phyloP scores from a whole-genome alignment of 768 basidiomycete species.

The Pholiota molesta region DNA sequence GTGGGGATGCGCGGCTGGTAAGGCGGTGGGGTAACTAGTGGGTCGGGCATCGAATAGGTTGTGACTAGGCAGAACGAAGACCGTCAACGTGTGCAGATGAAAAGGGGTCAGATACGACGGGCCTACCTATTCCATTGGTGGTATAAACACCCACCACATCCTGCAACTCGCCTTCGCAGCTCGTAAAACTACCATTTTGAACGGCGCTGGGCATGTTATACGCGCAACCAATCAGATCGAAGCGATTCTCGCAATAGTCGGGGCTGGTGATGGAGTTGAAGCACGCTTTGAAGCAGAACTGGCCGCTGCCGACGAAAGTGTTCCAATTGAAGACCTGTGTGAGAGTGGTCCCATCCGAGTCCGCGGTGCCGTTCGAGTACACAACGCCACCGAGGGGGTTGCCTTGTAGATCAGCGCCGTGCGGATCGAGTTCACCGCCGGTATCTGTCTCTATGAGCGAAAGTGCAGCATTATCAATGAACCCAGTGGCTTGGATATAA shows the following conservation, averaged over 20 bases:
- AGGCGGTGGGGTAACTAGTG: conserved; percentile 34
- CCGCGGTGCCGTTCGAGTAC: conserved; percentile 58
- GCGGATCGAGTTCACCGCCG: conserved; percentile 81
- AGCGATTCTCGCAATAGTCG: conserved; percentile 65
- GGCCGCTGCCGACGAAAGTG: conserved; percentile 66
- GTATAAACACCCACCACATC: conserved; percentile 53
- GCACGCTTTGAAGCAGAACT: conserved; percentile 74
- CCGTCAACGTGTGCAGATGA: not conserved
- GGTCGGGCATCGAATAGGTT: conserved; percentile 20
- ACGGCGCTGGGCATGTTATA: conserved; percentile 72
- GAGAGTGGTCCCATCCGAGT: conserved; percentile 42
- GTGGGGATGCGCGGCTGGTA: conserved; percentile 43
- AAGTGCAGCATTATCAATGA: conserved; percentile 61
- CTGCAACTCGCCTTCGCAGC: conserved; percentile 65
- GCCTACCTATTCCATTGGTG: conserved; percentile 33
- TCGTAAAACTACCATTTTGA: conserved; percentile 56
- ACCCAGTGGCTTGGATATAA: conserved; percentile 66
- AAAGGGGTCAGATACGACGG: not conserved
- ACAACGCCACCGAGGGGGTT: conserved; percentile 78
- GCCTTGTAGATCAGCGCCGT: conserved; percentile 74
- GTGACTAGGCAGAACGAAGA: conserved; percentile 8
- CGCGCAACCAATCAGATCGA: conserved; percentile 67
- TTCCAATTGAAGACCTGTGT: conserved; percentile 71
- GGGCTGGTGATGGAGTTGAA: conserved; percentile 51
- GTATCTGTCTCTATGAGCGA: conserved; percentile 56